These are phyloP conservation scores for Yarrowia osloensis DNA, from an alignment of 805 yeast species.

Conservation along the genomic window DNA sequence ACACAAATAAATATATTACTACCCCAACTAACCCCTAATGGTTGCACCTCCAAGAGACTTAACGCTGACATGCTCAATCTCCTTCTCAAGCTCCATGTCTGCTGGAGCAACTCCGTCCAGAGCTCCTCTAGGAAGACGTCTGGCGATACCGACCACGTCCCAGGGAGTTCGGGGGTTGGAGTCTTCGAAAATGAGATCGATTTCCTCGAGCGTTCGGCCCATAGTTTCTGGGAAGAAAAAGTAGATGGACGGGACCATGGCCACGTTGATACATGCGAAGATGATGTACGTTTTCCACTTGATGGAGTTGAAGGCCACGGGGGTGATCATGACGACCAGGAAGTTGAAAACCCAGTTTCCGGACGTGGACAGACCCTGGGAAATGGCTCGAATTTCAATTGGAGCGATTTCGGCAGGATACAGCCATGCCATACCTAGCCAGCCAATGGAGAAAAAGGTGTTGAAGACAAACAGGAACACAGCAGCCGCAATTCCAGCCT, in stretches of 20 bases:
- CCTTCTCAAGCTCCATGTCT: neutral
- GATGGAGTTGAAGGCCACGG: conserved; percentile 15
- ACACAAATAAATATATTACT: neutral
- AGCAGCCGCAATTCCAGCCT: neutral
- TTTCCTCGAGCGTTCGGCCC: conserved; percentile 8
- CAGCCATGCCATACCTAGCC: conserved; percentile 3
- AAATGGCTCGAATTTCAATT: neutral
- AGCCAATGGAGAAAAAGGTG: conserved; percentile 20
- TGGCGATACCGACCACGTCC: conserved; percentile 2
- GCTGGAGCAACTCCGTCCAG: neutral
- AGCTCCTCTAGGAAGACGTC: neutral
- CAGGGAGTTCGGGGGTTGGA: conserved; percentile 37
- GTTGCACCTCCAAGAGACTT: neutral
- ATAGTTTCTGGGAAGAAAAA: conserved; percentile 19
- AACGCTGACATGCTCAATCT: neutral
- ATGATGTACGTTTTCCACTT: conserved; percentile 3
- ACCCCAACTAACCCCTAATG: neutral
- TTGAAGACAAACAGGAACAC: conserved; percentile 11
- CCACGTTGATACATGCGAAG: neutral
- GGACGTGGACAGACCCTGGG: conserved; percentile 6
- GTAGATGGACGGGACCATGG: conserved; percentile 1
- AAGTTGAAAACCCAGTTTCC: neutral
- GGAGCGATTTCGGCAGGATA: conserved; percentile 8
- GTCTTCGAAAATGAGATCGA: conserved; percentile 18
- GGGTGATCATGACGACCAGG: conserved; percentile 7